Evolutionary conservation across 2,329 filamentous ascomycete genomes (phyloP).

Genomic region (Penicillium occitanis): DNA sequence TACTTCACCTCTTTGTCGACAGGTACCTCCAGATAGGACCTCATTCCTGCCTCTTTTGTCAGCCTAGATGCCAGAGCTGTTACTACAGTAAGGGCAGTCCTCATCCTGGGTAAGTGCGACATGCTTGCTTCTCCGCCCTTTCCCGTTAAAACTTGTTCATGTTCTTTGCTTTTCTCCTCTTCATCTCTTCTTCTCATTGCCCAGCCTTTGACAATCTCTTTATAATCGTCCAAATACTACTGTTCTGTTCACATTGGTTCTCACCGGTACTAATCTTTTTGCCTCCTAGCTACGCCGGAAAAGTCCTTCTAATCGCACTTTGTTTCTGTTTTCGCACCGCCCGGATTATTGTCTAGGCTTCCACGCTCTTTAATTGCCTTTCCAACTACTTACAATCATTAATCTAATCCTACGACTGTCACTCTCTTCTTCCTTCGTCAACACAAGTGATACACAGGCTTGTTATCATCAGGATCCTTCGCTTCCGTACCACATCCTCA

Average conservation of each 20-base stretch:
- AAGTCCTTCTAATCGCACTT: slow-evolving; percentile 26
- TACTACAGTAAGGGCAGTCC: slow-evolving; percentile 45
- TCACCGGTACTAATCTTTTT: slow-evolving; percentile 31
- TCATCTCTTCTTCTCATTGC: slow-evolving; percentile 14
- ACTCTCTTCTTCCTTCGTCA: slow-evolving; percentile 49
- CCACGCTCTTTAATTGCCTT: slow-evolving; percentile 47
- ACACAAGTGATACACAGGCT: slow-evolving; percentile 33
- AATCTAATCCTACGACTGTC: slow-evolving; percentile 49
- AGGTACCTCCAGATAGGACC: slow-evolving; percentile 38
- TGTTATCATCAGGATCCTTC: slow-evolving; percentile 45
- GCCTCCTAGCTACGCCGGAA: slow-evolving; percentile 34
- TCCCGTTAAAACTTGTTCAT: slow-evolving; percentile 23
- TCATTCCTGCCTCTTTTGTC: slow-evolving; percentile 42
- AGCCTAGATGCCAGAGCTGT: slow-evolving; percentile 48
- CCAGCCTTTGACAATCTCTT: background rate
- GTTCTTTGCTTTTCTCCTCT: slow-evolving; percentile 24
- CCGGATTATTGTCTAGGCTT: slow-evolving; percentile 44
- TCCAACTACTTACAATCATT: slow-evolving; percentile 62
- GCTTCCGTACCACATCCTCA: slow-evolving; percentile 36
- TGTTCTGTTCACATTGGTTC: background rate
- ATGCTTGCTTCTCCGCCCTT: slow-evolving; percentile 16
- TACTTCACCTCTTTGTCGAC: slow-evolving; percentile 43
- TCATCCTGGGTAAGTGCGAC: slow-evolving; percentile 42
- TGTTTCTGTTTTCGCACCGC: slow-evolving; percentile 31
- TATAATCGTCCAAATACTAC: background rate